phyloP scores from a whole-genome alignment of 169 alveolate genomes.

The Plasmodium reichenowi region DNA sequence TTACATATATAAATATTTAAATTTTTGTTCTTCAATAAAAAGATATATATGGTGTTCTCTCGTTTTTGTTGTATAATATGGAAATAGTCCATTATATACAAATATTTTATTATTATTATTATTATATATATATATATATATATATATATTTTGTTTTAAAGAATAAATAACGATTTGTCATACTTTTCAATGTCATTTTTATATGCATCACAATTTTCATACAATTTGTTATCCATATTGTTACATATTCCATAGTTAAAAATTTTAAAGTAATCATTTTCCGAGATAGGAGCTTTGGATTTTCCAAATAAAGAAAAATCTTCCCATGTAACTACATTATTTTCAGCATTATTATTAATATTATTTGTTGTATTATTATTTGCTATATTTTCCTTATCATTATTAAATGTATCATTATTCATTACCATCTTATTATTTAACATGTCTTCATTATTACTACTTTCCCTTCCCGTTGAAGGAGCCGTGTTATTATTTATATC shows the following conservation, averaged over 20 bases:
- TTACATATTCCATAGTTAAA: conserved; percentile 72
- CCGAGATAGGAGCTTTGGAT: conserved; percentile 21
- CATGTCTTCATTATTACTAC: too few species aligned
- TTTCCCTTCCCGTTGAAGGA: too few species aligned
- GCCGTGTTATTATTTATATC: neutral
- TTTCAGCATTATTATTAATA: conserved; percentile 14
- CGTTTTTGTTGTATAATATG: too few species aligned
- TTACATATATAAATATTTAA: too few species aligned
- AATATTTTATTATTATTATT: too few species aligned
- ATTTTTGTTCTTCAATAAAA: too few species aligned
- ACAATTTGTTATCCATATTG: conserved; percentile 36
- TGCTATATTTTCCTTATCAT: neutral
- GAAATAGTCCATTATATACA: too few species aligned
- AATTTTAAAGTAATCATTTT: conserved; percentile 55
- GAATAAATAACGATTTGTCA: conserved; percentile 64
- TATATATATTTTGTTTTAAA: conserved; percentile 12
- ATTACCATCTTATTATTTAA: neutral
- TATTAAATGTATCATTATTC: neutral
- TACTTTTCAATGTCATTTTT: conserved; percentile 31
- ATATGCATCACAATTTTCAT: conserved; percentile 36
- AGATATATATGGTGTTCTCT: too few species aligned
- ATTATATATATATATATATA: too few species aligned
- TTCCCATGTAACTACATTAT: conserved; percentile 40
- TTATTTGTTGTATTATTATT: neutral
- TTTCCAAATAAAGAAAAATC: conserved; percentile 37